Evolutionary conservation across 1,139 yeast genomes (phyloP), one percentile per base, ranked within the genome.

Genomic region (Kluyveromyces marxianus): DNA sequence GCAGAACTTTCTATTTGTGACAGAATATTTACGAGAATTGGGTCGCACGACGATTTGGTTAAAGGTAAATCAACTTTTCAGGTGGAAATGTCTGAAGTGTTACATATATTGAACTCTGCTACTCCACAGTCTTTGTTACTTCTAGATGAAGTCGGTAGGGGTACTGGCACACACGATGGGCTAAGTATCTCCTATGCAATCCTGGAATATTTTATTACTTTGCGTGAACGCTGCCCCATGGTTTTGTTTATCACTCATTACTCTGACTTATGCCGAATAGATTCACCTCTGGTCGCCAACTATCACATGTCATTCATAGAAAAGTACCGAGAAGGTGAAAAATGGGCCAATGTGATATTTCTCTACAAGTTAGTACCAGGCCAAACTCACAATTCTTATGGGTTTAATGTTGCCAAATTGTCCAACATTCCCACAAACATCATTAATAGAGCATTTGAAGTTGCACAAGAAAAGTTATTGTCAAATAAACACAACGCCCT

Each of bases 91-190:
- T 59, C 67, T 2, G 79, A 75, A 48, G 68, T 73, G 48, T 57
- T 72, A 3, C 65, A 69, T 25, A 72, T 76, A 14, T 42, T 75
- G 5, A 60, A 67, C 21, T 59, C 61, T 32, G 55, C 65, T 3
- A 56, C 62, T 8, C 53, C 61, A 1, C 60, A 65, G 31, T 69
- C 77, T 2, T 59, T 76, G 25, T 59, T 76, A 3, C 58, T 76
- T 0, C 57, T 76, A 36, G 81, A 76, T 57, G 81, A 76, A 52
- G 67, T 76, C 6, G 81, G 81, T 0, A 62, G 80, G 50, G 80
- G 77, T 0, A 92, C 98, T 0, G 84, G 96, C 0, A 89, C 97
- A 0, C 71, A 72, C 48, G 98, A 92, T 66, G 98, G 98, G 0
- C 83, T 83, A 34, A 80, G 95, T 0, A 80, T 92, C 33, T 97